A percentile compares a stretch with the other conserved stretches of the same genome.
phyloP scores from a whole-genome alignment of 2,329 filamentous ascomycete genomes.

The Trichoderma sp. region DNA sequence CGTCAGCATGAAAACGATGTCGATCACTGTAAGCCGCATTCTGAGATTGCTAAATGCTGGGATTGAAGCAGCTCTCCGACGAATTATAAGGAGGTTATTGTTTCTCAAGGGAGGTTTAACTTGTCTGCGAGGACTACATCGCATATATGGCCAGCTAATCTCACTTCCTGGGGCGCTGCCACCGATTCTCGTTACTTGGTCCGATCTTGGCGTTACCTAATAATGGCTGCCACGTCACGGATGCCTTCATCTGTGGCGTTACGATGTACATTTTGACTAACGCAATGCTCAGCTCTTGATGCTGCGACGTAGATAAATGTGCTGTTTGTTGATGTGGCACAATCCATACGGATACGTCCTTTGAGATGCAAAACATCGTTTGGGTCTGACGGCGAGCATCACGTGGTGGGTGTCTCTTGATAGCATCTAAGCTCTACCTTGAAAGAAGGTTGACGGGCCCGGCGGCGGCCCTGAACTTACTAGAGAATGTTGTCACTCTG shows the following conservation, averaged over 20 bases:
- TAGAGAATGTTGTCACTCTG: background rate
- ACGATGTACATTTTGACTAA: background rate
- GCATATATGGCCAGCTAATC: background rate
- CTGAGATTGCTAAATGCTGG: background rate
- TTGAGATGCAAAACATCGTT: background rate
- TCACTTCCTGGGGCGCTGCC: background rate
- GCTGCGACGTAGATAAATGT: background rate
- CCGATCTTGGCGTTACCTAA: background rate
- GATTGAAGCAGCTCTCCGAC: background rate
- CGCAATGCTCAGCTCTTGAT: background rate
- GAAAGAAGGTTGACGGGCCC: background rate
- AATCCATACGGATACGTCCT: background rate
- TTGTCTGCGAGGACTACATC: background rate
- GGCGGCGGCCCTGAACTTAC: background rate
- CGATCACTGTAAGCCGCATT: background rate
- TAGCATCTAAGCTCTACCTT: background rate
- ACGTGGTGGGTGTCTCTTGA: background rate
- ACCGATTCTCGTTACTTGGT: background rate
- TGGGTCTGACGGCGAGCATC: background rate
- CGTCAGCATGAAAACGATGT: background rate
- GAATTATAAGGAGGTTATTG: background rate
- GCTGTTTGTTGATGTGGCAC: background rate
- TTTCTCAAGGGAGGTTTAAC: background rate
- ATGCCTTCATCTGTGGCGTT: background rate
- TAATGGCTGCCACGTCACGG: background rate